Percentiles rank a stretch among this genome's conserved stretches.
Conservation (phyloP, 371 early-diverging fungal species). For the Funneliformis caledonium region DNA sequence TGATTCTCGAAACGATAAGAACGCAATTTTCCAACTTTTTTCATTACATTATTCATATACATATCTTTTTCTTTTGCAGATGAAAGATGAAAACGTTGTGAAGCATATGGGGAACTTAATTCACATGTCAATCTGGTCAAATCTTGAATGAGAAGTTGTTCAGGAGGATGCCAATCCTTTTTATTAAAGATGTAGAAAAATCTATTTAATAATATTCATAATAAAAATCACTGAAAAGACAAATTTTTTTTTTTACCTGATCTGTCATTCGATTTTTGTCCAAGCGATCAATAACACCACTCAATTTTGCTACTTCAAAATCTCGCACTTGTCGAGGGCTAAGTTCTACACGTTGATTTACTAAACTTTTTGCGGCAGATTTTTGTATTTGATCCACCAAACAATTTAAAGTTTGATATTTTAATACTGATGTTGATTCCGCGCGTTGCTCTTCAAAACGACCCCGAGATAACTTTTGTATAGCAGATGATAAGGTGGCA, state of each 20-base stretch:
- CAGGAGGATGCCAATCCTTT: slow-evolving; percentile 41
- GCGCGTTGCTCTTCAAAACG: slow-evolving; percentile 38
- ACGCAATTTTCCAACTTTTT: slow-evolving; percentile 35
- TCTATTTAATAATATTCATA: not conserved
- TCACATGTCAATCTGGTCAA: slow-evolving; percentile 33
- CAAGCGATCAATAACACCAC: slow-evolving; percentile 35
- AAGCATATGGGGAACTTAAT: slow-evolving; percentile 12
- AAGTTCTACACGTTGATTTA: slow-evolving; percentile 43
- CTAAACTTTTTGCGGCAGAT: slow-evolving; percentile 41
- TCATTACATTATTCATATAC: slow-evolving; percentile 40
- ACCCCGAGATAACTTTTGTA: slow-evolving; percentile 38
- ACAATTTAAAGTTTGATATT: slow-evolving; percentile 41
- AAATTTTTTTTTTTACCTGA: slow-evolving; percentile 31
- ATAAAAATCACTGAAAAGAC: not conserved
- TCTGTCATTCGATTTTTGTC: slow-evolving; percentile 40
- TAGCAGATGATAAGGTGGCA: slow-evolving; percentile 24
- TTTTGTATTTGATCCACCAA: slow-evolving; percentile 42
- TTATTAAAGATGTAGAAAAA: not conserved
- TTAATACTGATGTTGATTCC: slow-evolving; percentile 4
- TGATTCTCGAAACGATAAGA: slow-evolving; percentile 34
- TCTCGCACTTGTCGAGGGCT: slow-evolving; percentile 21
- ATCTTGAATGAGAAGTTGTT: slow-evolving; percentile 36
- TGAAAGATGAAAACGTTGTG: slow-evolving; percentile 38
- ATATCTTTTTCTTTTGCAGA: slow-evolving; percentile 33
- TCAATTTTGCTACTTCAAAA: slow-evolving; percentile 39